A percentile compares a stretch with the other conserved stretches of the same genome.
Conservation (phyloP, 1,284 basidiomycete genomes). For the Naganishia cerealis region DNA sequence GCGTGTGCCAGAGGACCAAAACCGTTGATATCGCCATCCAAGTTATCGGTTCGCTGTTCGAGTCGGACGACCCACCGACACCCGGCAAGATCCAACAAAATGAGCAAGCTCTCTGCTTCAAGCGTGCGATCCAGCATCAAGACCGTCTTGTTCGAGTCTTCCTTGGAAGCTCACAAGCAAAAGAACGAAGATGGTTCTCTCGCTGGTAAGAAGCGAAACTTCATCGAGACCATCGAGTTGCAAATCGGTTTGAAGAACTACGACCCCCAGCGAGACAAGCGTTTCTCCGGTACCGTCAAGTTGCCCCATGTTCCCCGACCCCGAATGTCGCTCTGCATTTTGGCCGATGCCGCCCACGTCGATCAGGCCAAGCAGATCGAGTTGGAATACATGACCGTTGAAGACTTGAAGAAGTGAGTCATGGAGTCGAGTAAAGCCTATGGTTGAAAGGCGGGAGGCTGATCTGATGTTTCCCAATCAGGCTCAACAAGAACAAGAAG, state of each 20-base stretch:
- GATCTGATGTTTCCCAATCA: slow-evolving; percentile 44
- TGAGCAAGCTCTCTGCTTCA: slow-evolving; percentile 84
- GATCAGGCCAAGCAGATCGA: slow-evolving; percentile 97
- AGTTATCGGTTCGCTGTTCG: too few relatives aligned
- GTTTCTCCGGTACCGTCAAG: slow-evolving; percentile 86
- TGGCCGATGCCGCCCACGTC: slow-evolving; percentile 97
- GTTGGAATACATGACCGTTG: slow-evolving; percentile 98
- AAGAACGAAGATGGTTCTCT: slow-evolving; percentile 48
- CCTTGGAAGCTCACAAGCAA: slow-evolving; percentile 43
- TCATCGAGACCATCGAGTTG: slow-evolving; percentile 84
- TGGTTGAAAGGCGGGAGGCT: background rate
- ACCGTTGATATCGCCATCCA: slow-evolving; percentile 9
- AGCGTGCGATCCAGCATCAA: slow-evolving; percentile 96
- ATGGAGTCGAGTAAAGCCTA: slow-evolving; percentile 48
- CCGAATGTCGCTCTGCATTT: slow-evolving; percentile 99
- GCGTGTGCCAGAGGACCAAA: background rate
- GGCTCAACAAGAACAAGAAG: slow-evolving; percentile 99
- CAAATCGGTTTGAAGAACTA: slow-evolving; percentile 95
- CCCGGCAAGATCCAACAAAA: slow-evolving; percentile 32
- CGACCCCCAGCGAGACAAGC: slow-evolving; percentile 55
- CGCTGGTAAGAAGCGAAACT: slow-evolving; percentile 63
- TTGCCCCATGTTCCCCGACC: slow-evolving; percentile 95
- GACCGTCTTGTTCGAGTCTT: slow-evolving; percentile 72
- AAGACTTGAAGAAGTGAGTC: slow-evolving; percentile 92
- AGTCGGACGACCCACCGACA: slow-evolving; percentile 29